Conservation (phyloP, 2,329 filamentous ascomycete species). For the Botrytis fragariae region DNA sequence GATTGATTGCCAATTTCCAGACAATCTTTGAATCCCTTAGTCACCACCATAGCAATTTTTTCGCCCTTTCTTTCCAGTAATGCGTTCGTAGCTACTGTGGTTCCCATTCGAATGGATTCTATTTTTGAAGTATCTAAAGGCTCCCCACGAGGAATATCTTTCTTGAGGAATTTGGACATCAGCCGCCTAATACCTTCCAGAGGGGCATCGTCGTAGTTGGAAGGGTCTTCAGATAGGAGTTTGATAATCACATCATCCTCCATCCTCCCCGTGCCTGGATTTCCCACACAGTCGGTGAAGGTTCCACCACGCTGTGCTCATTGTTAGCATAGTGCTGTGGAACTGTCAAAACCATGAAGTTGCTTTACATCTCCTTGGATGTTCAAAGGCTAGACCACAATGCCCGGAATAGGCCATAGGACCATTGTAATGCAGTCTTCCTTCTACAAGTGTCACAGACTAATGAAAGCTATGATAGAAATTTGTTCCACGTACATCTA, state of each 20-base stretch:
- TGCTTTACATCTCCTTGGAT: conserved; percentile 18
- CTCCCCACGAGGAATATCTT: conserved; percentile 76
- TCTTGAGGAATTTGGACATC: conserved; percentile 71
- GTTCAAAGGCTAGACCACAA: conserved; percentile 11
- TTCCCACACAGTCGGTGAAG: conserved; percentile 90
- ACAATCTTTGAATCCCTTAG: conserved; percentile 83
- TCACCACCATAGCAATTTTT: conserved; percentile 82
- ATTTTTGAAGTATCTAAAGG: conserved; percentile 79
- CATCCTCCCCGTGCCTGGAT: conserved; percentile 66
- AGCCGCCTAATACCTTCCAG: conserved; percentile 87
- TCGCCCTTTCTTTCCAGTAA: conserved; percentile 88
- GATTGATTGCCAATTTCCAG: conserved; percentile 88
- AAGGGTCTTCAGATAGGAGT: conserved; percentile 83
- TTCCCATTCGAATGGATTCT: conserved; percentile 93
- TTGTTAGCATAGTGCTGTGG: conserved; percentile 1
- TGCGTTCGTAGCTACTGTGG: conserved; percentile 91
- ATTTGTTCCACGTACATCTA: conserved; percentile 40
- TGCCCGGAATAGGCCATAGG: not conserved
- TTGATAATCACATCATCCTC: conserved; percentile 81
- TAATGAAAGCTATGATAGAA: conserved; percentile 31
- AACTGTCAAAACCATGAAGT: not conserved
- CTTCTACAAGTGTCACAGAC: conserved; percentile 3
- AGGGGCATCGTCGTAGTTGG: conserved; percentile 87
- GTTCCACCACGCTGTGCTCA: conserved; percentile 70
- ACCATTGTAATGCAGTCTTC: not conserved